Evolutionary conservation across 1,139 yeast genomes (phyloP).

Genomic region (Blastobotrys petasosporus): DNA sequence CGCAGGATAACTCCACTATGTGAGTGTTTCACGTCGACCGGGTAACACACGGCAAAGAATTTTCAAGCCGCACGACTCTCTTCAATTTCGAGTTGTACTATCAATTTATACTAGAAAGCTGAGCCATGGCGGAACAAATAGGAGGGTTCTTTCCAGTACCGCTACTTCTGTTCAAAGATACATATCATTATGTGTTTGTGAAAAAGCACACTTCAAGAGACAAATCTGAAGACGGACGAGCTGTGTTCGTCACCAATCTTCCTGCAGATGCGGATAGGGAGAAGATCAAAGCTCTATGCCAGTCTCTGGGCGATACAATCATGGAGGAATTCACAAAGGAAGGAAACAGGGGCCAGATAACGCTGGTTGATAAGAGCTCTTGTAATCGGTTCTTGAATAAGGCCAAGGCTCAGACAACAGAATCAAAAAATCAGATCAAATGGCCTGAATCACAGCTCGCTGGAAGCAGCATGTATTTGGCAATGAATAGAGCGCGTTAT

Average conservation of each 20-base stretch:
- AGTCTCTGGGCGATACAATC: constrained; percentile 52
- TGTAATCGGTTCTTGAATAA: constrained; percentile 59
- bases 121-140: constrained; percentile 34
- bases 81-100: background rate
- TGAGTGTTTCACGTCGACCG: too few species aligned
- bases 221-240: constrained; percentile 35
- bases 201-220: constrained; percentile 26
- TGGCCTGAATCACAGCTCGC: constrained; percentile 27
- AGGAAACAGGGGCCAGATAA: constrained; percentile 51
- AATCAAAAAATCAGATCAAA: constrained; percentile 26
- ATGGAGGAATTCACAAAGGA: constrained; percentile 41
- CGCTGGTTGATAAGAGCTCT: constrained; percentile 71
- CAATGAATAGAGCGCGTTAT: constrained; percentile 32
- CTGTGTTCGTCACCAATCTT: constrained; percentile 69
- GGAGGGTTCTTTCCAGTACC: constrained; percentile 54
- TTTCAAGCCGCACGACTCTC: background rate
- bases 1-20: too few species aligned
- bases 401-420: constrained; percentile 35
- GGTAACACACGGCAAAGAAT: background rate
- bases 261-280: constrained; percentile 57
- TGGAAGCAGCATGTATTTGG: constrained; percentile 27
- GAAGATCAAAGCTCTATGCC: constrained; percentile 53
- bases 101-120: background rate
- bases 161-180: constrained; percentile 32
- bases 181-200: constrained; percentile 29